Evolutionary conservation across 305 asterid genomes (phyloP).

Genomic region (Fraxinus dipetala): DNA sequence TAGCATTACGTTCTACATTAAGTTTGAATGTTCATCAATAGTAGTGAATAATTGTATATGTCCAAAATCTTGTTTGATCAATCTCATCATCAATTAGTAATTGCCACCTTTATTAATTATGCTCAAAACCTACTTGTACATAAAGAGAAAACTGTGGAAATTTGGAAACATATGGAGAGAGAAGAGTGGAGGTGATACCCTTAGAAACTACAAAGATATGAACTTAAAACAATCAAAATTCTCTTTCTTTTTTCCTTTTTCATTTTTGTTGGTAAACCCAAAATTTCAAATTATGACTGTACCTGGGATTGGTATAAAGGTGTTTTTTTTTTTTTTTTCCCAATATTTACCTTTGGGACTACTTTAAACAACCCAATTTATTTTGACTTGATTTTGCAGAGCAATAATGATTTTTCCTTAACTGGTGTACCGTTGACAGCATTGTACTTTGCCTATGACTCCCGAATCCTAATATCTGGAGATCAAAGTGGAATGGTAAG

Average conservation of each 20-base stretch:
- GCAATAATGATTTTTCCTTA: constrained; percentile 59
- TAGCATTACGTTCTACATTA: not conserved
- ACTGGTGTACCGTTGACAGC: constrained; percentile 77
- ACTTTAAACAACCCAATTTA: constrained; percentile 4
- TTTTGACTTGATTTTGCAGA: constrained; percentile 48
- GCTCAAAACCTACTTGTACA: not conserved
- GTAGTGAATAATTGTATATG: not conserved
- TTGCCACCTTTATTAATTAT: not conserved
- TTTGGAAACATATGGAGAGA: not conserved
- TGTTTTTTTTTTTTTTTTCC: not conserved
- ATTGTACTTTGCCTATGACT: constrained; percentile 51
- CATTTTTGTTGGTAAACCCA: constrained; percentile 4
- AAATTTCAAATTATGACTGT: not conserved
- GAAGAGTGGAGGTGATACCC: not conserved
- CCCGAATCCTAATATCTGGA: constrained; percentile 64
- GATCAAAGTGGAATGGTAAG: constrained; percentile 85
- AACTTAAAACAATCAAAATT: not conserved
- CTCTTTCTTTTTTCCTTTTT: not conserved
- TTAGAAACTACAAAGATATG: not conserved
- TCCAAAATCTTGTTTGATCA: not conserved
- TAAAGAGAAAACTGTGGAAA: not conserved
- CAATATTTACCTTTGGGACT: not conserved
- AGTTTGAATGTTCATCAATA: not conserved
- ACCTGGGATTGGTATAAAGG: not conserved
- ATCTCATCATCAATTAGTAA: not conserved